Conservation (phyloP, 1,284 basidiomycete species). For the Malassezia sp. region DNA sequence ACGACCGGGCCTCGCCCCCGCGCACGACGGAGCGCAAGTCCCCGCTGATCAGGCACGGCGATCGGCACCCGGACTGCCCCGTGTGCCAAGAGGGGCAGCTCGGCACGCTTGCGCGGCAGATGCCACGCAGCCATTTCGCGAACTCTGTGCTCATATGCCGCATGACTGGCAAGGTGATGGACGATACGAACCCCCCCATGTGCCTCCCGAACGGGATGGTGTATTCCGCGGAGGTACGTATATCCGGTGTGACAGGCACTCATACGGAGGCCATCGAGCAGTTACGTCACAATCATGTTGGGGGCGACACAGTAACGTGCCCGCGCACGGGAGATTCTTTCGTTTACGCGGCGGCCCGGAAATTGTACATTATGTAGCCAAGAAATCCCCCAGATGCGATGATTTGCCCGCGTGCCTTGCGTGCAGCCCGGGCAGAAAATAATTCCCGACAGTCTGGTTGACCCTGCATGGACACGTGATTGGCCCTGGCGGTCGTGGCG, state of each 20-base stretch:
- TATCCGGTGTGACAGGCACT: constrained; percentile 50
- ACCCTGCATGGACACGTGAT: no score
- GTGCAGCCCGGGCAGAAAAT: no score
- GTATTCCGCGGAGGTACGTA: constrained; percentile 74
- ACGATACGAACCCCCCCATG: constrained; percentile 80
- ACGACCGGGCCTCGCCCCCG: no score
- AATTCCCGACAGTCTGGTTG: no score
- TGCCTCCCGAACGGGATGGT: constrained; percentile 84
- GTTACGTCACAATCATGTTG: constrained; percentile 69
- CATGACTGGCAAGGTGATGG: constrained; percentile 82
- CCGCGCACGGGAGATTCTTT: constrained; percentile 63
- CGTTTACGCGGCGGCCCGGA: constrained; percentile 59
- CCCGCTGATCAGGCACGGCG: no score
- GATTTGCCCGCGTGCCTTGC: no score
- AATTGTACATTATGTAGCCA: constrained; percentile 47
- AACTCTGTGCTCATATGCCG: constrained; percentile 90
- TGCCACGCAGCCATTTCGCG: constrained; percentile 83
- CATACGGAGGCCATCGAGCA: no score
- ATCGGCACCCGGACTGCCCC: constrained; percentile 60
- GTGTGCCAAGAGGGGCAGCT: constrained; percentile 64
- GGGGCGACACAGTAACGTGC: constrained; percentile 61
- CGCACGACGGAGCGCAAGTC: no score
- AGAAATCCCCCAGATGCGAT: no score
- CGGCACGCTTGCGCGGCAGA: constrained; percentile 63
- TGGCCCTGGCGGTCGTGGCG: no score